These are phyloP conservation scores for Trypanosoma caninum DNA, from an alignment of 208 protist genomes.

Conservation along the genomic window DNA sequence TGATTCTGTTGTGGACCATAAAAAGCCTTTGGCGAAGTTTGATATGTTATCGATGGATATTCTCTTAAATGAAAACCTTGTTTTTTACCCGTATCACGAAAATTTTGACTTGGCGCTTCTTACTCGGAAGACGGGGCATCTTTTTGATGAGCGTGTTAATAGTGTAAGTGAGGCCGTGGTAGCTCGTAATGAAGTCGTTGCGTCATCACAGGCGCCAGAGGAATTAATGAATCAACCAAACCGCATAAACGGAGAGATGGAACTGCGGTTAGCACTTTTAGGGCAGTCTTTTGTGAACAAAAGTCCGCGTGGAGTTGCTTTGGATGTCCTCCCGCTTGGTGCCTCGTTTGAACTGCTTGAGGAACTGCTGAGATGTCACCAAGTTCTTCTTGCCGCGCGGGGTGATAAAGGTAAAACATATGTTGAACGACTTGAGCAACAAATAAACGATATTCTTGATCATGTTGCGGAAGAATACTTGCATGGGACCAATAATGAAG, in stretches of 20 bases:
- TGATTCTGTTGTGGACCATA: too few relatives aligned
- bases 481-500: conserved; percentile 8
- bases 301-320: conserved; percentile 28
- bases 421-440: conserved; percentile 21
- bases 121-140: background rate
- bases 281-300: conserved; percentile 24
- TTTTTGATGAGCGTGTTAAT: background rate
- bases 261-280: conserved; percentile 21
- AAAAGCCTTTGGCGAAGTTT: conserved; percentile 11
- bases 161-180: too few relatives aligned
- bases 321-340: conserved; percentile 38
- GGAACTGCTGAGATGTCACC: conserved; percentile 27
- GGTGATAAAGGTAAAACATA: conserved; percentile 24
- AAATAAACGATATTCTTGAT: conserved; percentile 47
- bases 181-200: too few relatives aligned
- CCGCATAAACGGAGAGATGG: too few relatives aligned
- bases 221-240: too few relatives aligned
- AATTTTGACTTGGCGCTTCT: conserved; percentile 32
- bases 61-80: conserved; percentile 47
- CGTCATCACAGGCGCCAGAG: too few relatives aligned
- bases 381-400: conserved; percentile 11
- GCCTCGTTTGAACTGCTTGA: conserved; percentile 18
- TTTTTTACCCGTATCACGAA: conserved; percentile 66
- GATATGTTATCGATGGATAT: conserved; percentile 30
- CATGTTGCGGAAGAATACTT: conserved; percentile 40